These are phyloP conservation scores for Eutrema salsugineum DNA, from an alignment of 441 rosid genomes.

Conservation along the genomic window DNA sequence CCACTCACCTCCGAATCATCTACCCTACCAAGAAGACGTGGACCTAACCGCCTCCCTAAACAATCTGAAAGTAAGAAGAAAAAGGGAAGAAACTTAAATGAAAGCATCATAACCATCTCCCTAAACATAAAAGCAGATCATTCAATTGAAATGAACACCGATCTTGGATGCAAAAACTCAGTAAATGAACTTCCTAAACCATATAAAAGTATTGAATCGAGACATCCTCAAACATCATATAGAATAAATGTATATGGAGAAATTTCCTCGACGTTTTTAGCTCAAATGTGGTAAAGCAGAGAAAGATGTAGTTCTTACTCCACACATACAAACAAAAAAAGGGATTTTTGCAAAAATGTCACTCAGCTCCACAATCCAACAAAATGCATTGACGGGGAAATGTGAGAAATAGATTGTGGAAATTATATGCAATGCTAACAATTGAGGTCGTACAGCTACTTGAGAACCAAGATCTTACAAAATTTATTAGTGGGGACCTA, in stretches of 20 bases:
- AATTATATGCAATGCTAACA: not conserved
- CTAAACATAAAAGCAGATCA: not conserved
- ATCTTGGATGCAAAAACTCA: conserved; percentile 1
- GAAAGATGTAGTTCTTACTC: not conserved
- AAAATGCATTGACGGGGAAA: conserved; percentile 10
- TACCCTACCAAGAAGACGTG: conserved; percentile 81
- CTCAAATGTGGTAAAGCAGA: not conserved
- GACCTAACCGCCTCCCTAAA: conserved; percentile 98
- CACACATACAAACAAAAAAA: not conserved
- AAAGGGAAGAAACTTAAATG: conserved; percentile 8
- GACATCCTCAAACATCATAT: not conserved
- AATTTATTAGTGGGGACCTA: conserved; percentile 30
- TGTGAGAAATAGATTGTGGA: not conserved
- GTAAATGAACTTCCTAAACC: not conserved
- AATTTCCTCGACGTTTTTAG: not conserved
- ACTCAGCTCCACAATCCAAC: conserved; percentile 24
- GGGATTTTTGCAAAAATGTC: not conserved
- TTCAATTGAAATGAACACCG: not conserved
- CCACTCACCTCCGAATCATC: conserved; percentile 92
- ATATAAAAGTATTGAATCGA: not conserved
- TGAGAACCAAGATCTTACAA: conserved; percentile 8
- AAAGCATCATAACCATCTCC: not conserved
- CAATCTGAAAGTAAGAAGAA: conserved; percentile 60
- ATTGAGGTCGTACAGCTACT: conserved; percentile 12
- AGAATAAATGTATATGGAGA: not conserved